Evolutionary conservation across 2,329 filamentous ascomycete species (phyloP).

Genomic region (Fusarium redolens): DNA sequence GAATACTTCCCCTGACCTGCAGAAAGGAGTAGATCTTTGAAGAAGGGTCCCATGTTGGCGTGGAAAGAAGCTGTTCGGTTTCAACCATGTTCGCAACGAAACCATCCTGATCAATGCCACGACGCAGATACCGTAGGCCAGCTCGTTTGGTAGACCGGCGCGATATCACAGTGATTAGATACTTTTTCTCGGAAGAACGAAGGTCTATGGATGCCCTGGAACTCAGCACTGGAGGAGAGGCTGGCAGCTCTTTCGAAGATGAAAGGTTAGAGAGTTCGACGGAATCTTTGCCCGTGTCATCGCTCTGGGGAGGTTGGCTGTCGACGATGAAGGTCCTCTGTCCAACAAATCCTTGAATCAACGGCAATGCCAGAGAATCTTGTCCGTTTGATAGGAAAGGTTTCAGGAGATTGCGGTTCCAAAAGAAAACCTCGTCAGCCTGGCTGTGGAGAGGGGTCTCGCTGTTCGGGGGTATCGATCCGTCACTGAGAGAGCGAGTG

Average conservation of each 20-base stretch:
- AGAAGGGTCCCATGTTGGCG: constrained; percentile 70
- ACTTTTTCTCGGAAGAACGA: constrained; percentile 65
- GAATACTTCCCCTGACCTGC: constrained; percentile 91
- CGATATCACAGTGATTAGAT: constrained; percentile 91
- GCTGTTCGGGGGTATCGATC: constrained; percentile 30
- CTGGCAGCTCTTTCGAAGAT: constrained; percentile 42
- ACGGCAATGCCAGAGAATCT: constrained; percentile 77
- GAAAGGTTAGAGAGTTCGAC: constrained; percentile 58
- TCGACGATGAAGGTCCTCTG: constrained; percentile 84
- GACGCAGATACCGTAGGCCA: constrained; percentile 87
- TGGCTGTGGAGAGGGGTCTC: constrained; percentile 72
- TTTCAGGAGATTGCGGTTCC: constrained; percentile 82
- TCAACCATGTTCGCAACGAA: constrained; percentile 91
- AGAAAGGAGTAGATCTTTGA: constrained; percentile 82
- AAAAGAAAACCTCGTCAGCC: constrained; percentile 86
- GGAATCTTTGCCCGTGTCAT: constrained; percentile 59
- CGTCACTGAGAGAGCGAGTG: constrained; percentile 70
- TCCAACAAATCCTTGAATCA: constrained; percentile 95
- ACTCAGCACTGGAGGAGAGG: constrained; percentile 42
- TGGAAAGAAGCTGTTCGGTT: constrained; percentile 91
- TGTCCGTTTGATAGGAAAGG: constrained; percentile 81
- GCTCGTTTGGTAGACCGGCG: constrained; percentile 86
- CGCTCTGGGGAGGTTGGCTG: constrained; percentile 65
- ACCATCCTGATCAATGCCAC: constrained; percentile 91
- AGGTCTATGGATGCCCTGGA: constrained; percentile 53